Percentiles rank a stretch among this genome's conserved stretches.
Evolutionary conservation across 257 asterid genomes (phyloP).

Genomic region (Echium plantagineum): DNA sequence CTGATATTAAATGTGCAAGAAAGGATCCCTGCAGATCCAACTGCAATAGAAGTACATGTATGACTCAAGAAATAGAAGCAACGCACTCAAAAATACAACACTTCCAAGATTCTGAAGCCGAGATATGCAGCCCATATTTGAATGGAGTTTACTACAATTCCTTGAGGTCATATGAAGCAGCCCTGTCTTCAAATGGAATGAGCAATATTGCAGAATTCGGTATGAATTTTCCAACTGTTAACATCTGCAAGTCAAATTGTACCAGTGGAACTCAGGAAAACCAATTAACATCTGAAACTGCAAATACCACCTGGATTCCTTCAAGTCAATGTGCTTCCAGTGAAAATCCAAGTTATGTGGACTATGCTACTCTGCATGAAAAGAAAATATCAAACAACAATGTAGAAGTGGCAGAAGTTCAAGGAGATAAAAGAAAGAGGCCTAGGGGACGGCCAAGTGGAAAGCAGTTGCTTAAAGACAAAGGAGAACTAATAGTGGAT

Average conservation of each 20-base stretch:
- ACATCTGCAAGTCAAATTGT: slow-evolving; percentile 14
- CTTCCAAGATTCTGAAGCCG: slow-evolving; percentile 21
- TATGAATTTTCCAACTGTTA: slow-evolving; percentile 39
- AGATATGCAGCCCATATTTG: slow-evolving; percentile 29
- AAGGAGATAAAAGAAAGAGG: slow-evolving; percentile 35
- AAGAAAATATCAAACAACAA: slow-evolving; percentile 22
- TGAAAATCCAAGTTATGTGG: slow-evolving; percentile 18
- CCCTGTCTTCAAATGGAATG: slow-evolving; percentile 20
- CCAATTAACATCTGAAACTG: slow-evolving; percentile 14
- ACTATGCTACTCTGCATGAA: slow-evolving; percentile 18
- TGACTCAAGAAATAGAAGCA: slow-evolving; percentile 30
- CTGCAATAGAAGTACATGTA: slow-evolving; percentile 28
- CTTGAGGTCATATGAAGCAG: slow-evolving; percentile 32
- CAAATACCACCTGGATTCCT: slow-evolving; percentile 15
- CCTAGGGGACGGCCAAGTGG: slow-evolving; percentile 35
- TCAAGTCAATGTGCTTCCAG: slow-evolving; percentile 17
- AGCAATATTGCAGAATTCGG: slow-evolving; percentile 16
- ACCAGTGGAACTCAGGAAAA: slow-evolving; percentile 13
- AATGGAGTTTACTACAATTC: slow-evolving; percentile 32
- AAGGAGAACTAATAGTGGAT: slow-evolving; percentile 16
- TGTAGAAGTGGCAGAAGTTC: slow-evolving; percentile 38
- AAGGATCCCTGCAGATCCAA: slow-evolving; percentile 27
- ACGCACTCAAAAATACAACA: slow-evolving; percentile 40
- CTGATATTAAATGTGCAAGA: slow-evolving; percentile 13
- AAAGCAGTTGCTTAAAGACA: slow-evolving; percentile 19